Evolutionary conservation across 139 green algal genomes (phyloP).

Genomic region (Spirogloea muscicola): DNA sequence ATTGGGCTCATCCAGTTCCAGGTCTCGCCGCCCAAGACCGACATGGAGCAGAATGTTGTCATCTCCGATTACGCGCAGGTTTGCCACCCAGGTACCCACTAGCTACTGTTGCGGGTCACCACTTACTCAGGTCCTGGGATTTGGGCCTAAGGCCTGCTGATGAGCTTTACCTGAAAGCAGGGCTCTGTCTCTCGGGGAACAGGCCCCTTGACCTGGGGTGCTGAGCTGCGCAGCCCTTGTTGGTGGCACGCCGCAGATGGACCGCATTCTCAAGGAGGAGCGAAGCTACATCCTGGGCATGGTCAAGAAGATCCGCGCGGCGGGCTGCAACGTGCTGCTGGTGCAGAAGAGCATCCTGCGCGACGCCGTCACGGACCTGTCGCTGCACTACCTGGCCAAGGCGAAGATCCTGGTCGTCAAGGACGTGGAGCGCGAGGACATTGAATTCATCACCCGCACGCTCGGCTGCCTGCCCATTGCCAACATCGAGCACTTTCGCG

Average conservation of each 20-base stretch:
- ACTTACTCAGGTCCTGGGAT: too few species aligned
- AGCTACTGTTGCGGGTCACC: too few species aligned
- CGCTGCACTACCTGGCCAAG: constrained; percentile 93
- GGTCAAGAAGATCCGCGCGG: constrained; percentile 96
- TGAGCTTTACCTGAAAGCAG: too few species aligned
- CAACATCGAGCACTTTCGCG: constrained; percentile 90
- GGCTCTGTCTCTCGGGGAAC: too few species aligned
- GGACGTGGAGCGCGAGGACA: constrained; percentile 97
- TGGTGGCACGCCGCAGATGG: constrained; percentile 61
- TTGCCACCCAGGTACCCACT: too few species aligned
- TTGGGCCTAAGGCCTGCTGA: too few species aligned
- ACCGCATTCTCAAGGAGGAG: constrained; percentile 92
- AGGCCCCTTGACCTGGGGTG: too few species aligned
- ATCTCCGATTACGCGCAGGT: constrained; percentile 76
- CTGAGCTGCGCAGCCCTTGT: neutral
- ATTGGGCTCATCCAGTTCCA: constrained; percentile 94
- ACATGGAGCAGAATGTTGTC: constrained; percentile 97
- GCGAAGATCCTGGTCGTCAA: constrained; percentile 99
- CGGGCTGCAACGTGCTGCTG: constrained; percentile 95
- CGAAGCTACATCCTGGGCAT: constrained; percentile 97
- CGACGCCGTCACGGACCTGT: constrained; percentile 93
- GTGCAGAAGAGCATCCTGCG: constrained; percentile 98
- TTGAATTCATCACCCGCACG: constrained; percentile 98
- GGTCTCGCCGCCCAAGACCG: constrained; percentile 94
- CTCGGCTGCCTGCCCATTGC: constrained; percentile 91